Base-by-base conservation (phyloP, 306 rosid genomes). In the Sicyos edulis region DNA sequence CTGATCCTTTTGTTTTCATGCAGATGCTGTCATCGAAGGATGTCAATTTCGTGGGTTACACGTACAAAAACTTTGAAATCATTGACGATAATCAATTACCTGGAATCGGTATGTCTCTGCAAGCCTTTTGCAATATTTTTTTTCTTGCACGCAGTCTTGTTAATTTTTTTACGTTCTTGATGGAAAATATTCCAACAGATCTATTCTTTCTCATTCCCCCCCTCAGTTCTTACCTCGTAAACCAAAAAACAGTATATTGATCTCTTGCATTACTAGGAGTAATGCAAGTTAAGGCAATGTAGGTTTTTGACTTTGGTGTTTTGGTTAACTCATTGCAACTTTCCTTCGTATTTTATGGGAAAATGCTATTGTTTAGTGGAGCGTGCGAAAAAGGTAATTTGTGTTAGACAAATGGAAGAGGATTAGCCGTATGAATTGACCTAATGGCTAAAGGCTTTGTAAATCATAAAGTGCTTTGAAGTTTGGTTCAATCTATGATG, bases 11-110 rank as follows among this genome's bases (percentile, higher is more conserved):
- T 79, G 76, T 71, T 74, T 53, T 75, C 57, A 62, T 87, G 88
- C 89, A 95, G 99, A 95, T 95, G 99, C 80, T 95, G 75, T 86
- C 97, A n/a, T 91, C 97, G 34, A 91, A 89, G 79, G 99, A 95
- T 75, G 80, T 89, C 59, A 95, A 95, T 88, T 95, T 95, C 49
- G n/a, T n/a, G n/a, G n/a, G n/a, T n/a, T n/a, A n/a, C n/a, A n/a
- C n/a, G n/a, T n/a, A n/a, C n/a, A n/a, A 95, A 85, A 95, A 95
- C 88, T 89, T 77, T 3, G 97, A 95, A 80, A 91, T 95, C 52
- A 89, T 95, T 78, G 89, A 95, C 56, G 96, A 91, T 76, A 82
- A 86, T 78, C 96, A 95, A 75, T 78, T 95, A 65, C 89, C 88
- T 65, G 99, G 96, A 81, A 91, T 95, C 14, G 97, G 99, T 95